phyloP scores from a whole-genome alignment of 306 rosid genomes.

The Cucurbita ficifolia region DNA sequence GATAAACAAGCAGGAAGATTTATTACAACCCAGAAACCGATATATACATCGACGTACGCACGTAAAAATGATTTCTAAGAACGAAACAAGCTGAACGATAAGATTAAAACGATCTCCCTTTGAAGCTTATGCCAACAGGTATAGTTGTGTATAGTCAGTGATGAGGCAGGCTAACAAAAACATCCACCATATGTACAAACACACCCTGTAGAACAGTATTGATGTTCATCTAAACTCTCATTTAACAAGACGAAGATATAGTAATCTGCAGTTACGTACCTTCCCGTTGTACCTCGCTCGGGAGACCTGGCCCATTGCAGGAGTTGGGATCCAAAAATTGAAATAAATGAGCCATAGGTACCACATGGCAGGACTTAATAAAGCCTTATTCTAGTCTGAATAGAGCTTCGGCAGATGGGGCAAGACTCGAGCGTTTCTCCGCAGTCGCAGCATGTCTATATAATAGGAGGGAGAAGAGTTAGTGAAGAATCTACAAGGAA shows the following conservation, averaged over 20 bases:
- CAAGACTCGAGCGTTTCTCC: constrained; percentile 56
- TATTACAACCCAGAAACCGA: not conserved
- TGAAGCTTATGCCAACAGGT: not conserved
- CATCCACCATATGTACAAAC: not conserved
- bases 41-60: not conserved
- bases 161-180: not conserved
- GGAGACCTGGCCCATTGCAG: not conserved
- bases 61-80: not conserved
- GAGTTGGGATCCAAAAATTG: not conserved
- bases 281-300: not conserved
- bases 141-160: not conserved
- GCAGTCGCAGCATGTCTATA: constrained; percentile 72
- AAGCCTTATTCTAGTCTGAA: constrained; percentile 55
- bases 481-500: not conserved
- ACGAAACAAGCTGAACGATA: not conserved
- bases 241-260: not conserved
- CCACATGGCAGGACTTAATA: constrained; percentile 15
- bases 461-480: not conserved
- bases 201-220: not conserved
- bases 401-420: constrained; percentile 63
- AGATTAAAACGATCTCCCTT: not conserved
- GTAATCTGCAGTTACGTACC: not conserved
- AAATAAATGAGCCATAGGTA: not conserved
- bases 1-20: not conserved
- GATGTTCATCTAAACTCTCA: not conserved